phyloP scores from a whole-genome alignment of 179 eudicot species.

The Gypsophila paniculata region DNA sequence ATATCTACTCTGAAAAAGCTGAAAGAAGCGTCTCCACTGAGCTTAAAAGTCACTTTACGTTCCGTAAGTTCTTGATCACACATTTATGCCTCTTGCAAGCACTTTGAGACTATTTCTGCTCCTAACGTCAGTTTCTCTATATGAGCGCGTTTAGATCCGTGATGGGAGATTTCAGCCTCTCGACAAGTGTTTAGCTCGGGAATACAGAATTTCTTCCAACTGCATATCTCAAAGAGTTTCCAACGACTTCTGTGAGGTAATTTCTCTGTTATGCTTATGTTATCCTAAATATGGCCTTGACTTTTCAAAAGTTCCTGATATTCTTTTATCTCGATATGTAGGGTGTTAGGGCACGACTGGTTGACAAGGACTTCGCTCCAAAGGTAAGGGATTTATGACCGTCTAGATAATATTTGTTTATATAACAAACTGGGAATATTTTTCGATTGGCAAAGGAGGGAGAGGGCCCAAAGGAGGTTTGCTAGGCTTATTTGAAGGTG shows the following conservation, averaged over 20 bases:
- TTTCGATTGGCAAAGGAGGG: too few relatives aligned
- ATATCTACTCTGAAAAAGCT: constrained; percentile 54
- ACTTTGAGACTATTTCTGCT: constrained; percentile 5
- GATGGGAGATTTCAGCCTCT: constrained; percentile 88
- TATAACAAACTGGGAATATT: too few relatives aligned
- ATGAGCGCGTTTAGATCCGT: constrained; percentile 51
- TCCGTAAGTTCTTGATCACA: constrained; percentile 55
- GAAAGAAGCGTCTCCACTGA: constrained; percentile 82
- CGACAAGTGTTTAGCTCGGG: constrained; percentile 75
- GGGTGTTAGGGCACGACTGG: constrained; percentile 88
- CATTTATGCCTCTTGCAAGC: too few relatives aligned
- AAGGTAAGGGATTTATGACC: constrained; percentile 44
- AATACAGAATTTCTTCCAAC: constrained; percentile 63
- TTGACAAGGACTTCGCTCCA: constrained; percentile 91
- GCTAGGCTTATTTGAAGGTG: too few relatives aligned
- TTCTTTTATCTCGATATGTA: constrained; percentile 26
- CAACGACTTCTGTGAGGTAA: constrained; percentile 82
- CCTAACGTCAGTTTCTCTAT: constrained; percentile 10
- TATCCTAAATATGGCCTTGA: background rate
- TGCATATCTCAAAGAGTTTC: constrained; percentile 67
- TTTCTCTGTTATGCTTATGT: background rate
- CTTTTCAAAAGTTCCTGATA: background rate
- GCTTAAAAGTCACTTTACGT: constrained; percentile 79
- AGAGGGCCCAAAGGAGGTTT: too few relatives aligned
- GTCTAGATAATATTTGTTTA: background rate